Conservation (phyloP, 495 filamentous ascomycete species). For the Neurospora sp. region DNA sequence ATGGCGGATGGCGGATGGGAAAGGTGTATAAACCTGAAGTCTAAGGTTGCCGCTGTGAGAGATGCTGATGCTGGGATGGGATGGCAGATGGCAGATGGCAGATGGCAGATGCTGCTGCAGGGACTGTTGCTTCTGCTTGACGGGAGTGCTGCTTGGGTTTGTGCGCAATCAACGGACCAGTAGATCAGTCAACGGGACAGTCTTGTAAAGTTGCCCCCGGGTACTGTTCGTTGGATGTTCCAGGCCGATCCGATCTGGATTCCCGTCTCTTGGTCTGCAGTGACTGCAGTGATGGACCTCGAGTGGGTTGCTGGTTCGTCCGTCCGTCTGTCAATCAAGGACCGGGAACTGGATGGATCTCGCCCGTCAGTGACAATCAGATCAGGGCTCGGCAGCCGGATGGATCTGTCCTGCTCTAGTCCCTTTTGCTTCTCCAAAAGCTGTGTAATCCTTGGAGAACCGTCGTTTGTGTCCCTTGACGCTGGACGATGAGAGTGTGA, state of each 20-base stretch:
- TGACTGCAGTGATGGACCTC: background rate
- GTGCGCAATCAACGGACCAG: background rate
- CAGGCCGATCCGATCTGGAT: background rate
- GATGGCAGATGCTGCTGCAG: constrained; percentile 2
- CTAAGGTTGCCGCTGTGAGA: background rate
- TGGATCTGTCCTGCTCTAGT: background rate
- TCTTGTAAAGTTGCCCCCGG: background rate
- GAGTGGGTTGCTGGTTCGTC: background rate
- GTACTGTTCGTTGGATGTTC: background rate
- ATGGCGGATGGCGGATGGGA: background rate
- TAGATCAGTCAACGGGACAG: background rate
- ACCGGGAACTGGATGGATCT: background rate
- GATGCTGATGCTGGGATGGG: background rate
- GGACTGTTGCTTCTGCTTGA: background rate
- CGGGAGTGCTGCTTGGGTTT: background rate
- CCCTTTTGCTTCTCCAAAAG: background rate
- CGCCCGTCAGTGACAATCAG: background rate
- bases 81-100: constrained; percentile 1
- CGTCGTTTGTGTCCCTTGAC: background rate
- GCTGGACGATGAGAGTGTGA: background rate
- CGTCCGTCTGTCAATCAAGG: background rate
- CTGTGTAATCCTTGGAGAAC: background rate
- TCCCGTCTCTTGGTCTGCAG: background rate
- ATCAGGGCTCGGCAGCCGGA: background rate
- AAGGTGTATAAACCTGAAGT: background rate